A percentile compares a stretch with the other conserved stretches of the same genome.
Evolutionary conservation across 495 filamentous ascomycete genomes (phyloP).

Genomic region (Tetracladium setigerum): DNA sequence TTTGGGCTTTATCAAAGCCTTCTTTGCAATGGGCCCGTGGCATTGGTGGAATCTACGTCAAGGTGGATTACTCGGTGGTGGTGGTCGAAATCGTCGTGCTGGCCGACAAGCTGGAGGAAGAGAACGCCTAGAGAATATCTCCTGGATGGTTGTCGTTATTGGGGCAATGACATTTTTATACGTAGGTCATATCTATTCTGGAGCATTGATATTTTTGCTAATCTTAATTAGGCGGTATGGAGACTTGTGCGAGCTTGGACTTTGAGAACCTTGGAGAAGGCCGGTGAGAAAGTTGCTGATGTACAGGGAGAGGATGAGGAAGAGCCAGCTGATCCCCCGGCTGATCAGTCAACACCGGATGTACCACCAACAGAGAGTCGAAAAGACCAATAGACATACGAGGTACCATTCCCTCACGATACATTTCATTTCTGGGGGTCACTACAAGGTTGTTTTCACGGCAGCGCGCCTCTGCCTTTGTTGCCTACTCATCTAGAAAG

Average conservation of each 20-base stretch:
- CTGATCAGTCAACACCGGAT: not conserved
- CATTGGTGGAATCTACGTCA: conserved; percentile 66
- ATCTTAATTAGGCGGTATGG: conserved; percentile 58
- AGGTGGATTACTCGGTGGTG: conserved; percentile 37
- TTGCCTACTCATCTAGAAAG: not conserved
- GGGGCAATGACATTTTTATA: conserved; percentile 76
- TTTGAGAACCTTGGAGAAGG: conserved; percentile 60
- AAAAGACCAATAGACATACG: conserved; percentile 9
- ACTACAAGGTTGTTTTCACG: too few relatives aligned
- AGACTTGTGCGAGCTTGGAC: conserved; percentile 68
- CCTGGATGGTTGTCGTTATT: conserved; percentile 68
- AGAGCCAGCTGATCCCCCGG: conserved; percentile 23
- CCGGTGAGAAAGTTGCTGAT: conserved; percentile 73
- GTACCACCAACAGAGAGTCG: not conserved
- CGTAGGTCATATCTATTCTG: conserved; percentile 43
- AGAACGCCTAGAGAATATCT: conserved; percentile 65
- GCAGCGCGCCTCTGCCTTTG: not conserved
- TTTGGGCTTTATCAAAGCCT: conserved; percentile 74
- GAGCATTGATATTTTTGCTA: conserved; percentile 16
- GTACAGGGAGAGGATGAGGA: conserved; percentile 70
- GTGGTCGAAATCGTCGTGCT: conserved; percentile 37
- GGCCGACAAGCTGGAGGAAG: conserved; percentile 50
- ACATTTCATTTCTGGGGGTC: too few relatives aligned
- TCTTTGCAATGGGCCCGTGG: conserved; percentile 67
- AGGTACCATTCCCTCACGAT: not conserved